A percentile compares a stretch with the other conserved stretches of the same genome.
Conservation (phyloP, 164 flowering plant genomes). For the Tinospora cordifolia region DNA sequence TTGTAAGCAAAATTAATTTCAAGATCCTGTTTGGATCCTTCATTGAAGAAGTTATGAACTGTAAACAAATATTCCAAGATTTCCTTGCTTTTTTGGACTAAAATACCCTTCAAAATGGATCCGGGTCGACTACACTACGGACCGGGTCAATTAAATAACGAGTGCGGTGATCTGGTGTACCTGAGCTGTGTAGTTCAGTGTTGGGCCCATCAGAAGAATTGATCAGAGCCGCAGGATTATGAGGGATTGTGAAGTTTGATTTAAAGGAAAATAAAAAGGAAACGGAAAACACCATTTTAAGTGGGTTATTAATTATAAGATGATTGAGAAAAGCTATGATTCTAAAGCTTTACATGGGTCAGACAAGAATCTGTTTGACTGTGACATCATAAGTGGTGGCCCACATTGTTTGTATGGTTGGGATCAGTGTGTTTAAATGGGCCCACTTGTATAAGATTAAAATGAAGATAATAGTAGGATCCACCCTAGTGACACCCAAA, state of each 20-base stretch:
- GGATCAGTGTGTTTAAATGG: constrained; percentile 1
- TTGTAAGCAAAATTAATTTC: constrained; percentile 11
- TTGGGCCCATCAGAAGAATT: not conserved
- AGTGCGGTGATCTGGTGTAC: not conserved
- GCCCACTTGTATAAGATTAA: not conserved
- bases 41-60: not conserved
- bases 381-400: constrained; percentile 1
- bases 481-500: not conserved
- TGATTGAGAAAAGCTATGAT: not conserved
- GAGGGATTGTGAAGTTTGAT: not conserved
- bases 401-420: not conserved
- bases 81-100: not conserved
- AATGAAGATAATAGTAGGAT: not conserved
- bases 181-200: not conserved
- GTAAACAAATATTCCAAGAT: constrained; percentile 1
- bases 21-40: constrained; percentile 4
- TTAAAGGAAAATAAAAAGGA: not conserved
- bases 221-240: not conserved
- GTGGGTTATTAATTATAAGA: not conserved
- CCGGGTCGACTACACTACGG: not conserved
- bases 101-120: not conserved
- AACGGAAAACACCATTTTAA: not conserved
- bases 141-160: not conserved
- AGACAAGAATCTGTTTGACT: constrained; percentile 2
- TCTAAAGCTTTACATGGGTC: not conserved